A percentile compares a stretch with the other conserved stretches of the same genome.
phyloP scores from a whole-genome alignment of 73 alveolate genomes.

The Tetrahymena elliotti region DNA sequence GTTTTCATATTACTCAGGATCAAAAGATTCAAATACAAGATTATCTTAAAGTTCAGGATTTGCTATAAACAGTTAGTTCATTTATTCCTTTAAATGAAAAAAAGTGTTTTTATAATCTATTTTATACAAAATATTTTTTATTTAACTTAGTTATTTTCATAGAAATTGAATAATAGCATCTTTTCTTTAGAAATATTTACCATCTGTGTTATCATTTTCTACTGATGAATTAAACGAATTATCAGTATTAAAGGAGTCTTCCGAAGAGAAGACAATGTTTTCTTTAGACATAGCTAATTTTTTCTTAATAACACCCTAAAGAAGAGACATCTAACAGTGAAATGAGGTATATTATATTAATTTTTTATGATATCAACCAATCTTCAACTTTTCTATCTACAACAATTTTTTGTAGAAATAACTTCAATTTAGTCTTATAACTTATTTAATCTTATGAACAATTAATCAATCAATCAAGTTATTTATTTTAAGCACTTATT shows the following conservation, averaged over 20 bases:
- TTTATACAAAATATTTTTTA: neutral
- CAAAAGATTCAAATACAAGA: slow-evolving; percentile 6
- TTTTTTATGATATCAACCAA: neutral
- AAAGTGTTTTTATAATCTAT: slow-evolving; percentile 19
- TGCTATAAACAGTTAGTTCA: slow-evolving; percentile 24
- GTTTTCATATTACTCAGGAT: neutral
- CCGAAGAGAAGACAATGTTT: slow-evolving; percentile 37
- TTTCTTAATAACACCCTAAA: neutral
- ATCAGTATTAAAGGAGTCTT: slow-evolving; percentile 40
- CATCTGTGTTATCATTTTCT: slow-evolving; percentile 33
- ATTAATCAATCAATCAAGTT: neutral
- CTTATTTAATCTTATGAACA: neutral
- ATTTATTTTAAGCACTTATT: neutral
- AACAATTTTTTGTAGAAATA: neutral
- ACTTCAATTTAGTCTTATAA: neutral
- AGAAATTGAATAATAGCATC: too few relatives aligned
- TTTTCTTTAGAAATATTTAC: neutral
- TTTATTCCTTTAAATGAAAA: slow-evolving; percentile 38
- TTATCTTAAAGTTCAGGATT: slow-evolving; percentile 37
- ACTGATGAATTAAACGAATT: slow-evolving; percentile 34
- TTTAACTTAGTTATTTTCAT: too few relatives aligned
- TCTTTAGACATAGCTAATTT: slow-evolving; percentile 2
- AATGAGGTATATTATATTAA: neutral
- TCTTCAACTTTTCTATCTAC: neutral
- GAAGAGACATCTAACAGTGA: neutral